Evolutionary conservation across 2,329 filamentous ascomycete genomes (phyloP), one percentile per base, ranked within the genome.

Genomic region (Aspergillus fumigatus): DNA sequence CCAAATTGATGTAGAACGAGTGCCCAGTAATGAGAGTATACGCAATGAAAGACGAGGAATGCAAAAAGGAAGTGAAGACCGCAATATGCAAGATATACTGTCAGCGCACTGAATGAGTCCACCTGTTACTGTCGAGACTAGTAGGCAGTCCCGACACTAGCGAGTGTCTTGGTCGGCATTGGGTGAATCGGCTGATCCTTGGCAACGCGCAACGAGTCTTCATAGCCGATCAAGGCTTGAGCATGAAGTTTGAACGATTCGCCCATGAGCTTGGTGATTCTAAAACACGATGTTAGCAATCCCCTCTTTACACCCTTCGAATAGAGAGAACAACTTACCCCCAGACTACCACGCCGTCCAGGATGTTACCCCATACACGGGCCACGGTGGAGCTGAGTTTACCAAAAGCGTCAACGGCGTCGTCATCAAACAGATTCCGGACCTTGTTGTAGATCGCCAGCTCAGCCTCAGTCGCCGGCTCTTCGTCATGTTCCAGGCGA

Each of bases 311-410:
- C 17, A 19, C 8, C 9, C 6, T 6, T 50, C 17, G 48, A 51
- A 47, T 38, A 1, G 61, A 69, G 61, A 69, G 63, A 70, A 26
- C 60, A 52, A 89, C 92, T 85, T 88, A 96, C 92, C 94, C 94
- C 94, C 94, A 97, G 59, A 99, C 94, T 65, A 97, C 93, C 61
- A 97, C 94, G 77, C 97, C 94, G 72, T 97, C 94, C 63, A 97
- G 87, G 88, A 97, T 97, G 62, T 91, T 93, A 67, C 93, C 94
- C 94, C 94, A 99, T 48, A 97, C 85, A 67, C 90, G 87, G 61
- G 93, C 92, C 47, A 99, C 93, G 52, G 91, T 91, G n/a, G 92
- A 94, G 79, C 93, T 97, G 65, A 99, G 80, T 73, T 95, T 92
- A 52, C 88, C 88, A 73, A 90, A 90, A 25, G 86, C 82, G 68